Percentiles rank a stretch among this genome's conserved stretches.
Evolutionary conservation across 225 moss, liverwort and hornwort species (phyloP).

Genomic region (Sphagnum tenellum): DNA sequence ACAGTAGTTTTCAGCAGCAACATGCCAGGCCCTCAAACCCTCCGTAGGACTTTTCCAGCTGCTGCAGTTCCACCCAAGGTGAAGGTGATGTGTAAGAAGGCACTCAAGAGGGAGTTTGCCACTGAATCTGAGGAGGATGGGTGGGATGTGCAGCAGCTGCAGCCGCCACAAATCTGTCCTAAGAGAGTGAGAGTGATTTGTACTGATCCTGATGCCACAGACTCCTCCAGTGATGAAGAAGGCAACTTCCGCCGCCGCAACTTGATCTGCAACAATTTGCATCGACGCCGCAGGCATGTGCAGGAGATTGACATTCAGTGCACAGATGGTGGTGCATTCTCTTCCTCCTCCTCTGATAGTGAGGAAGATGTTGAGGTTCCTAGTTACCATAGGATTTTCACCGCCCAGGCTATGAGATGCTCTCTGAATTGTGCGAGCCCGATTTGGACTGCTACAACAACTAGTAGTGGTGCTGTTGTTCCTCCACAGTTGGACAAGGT

Average conservation of each 20-base stretch:
- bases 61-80: background rate
- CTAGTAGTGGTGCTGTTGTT: too few relatives aligned
- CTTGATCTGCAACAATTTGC: constrained; percentile 5
- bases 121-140: constrained; percentile 5
- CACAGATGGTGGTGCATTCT: background rate
- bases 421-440: constrained; percentile 27
- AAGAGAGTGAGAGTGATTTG: constrained; percentile 47
- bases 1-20: background rate
- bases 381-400: constrained; percentile 32
- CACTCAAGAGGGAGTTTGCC: constrained; percentile 11
- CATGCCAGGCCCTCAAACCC: constrained; percentile 15
- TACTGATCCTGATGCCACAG: constrained; percentile 45
- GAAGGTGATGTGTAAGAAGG: constrained; percentile 9
- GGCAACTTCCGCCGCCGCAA: constrained; percentile 17
- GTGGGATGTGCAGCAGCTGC: background rate
- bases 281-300: constrained; percentile 5
- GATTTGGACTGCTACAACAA: constrained; percentile 2
- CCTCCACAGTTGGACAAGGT: background rate
- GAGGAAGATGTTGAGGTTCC: constrained; percentile 39
- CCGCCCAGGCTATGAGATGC: constrained; percentile 45
- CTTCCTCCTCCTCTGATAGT: constrained; percentile 19
- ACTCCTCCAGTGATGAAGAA: constrained; percentile 40
- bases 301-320: constrained; percentile 23
- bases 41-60: background rate
- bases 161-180: constrained; percentile 8